phyloP scores from a whole-genome alignment of 129 eudicot genomes.

The Flaveria ramosissima region DNA sequence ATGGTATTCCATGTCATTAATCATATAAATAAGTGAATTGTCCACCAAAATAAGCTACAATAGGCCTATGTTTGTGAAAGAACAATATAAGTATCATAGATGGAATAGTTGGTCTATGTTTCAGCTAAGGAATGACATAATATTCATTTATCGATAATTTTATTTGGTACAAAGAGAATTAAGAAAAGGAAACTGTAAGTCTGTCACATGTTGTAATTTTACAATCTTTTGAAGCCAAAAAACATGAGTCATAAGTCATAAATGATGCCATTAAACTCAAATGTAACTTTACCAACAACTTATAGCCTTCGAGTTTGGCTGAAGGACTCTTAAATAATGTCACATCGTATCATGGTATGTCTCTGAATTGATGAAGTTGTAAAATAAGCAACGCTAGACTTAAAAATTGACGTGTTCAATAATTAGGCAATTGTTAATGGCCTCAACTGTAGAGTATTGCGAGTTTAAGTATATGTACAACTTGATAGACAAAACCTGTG shows the following conservation, averaged over 20 bases:
- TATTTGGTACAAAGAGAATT: background rate
- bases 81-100: background rate
- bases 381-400: background rate
- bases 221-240: background rate
- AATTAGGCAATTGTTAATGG: too few relatives aligned
- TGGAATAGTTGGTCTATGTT: constrained; percentile 9
- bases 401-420: too few relatives aligned
- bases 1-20: constrained; percentile 3
- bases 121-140: background rate
- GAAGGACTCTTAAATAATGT: background rate
- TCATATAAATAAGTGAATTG: background rate
- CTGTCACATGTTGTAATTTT: background rate
- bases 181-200: background rate
- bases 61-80: background rate
- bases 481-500: background rate
- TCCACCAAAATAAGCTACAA: background rate
- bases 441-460: background rate
- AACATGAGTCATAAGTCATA: constrained; percentile 10
- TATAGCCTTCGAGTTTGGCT: background rate
- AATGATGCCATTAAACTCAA: constrained; percentile 5
- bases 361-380: constrained; percentile 16
- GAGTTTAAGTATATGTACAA: background rate
- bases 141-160: background rate
- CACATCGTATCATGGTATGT: background rate
- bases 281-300: background rate